Conservation (phyloP, 192 early-diverging fungal species). For the Coemansia javaensis region DNA sequence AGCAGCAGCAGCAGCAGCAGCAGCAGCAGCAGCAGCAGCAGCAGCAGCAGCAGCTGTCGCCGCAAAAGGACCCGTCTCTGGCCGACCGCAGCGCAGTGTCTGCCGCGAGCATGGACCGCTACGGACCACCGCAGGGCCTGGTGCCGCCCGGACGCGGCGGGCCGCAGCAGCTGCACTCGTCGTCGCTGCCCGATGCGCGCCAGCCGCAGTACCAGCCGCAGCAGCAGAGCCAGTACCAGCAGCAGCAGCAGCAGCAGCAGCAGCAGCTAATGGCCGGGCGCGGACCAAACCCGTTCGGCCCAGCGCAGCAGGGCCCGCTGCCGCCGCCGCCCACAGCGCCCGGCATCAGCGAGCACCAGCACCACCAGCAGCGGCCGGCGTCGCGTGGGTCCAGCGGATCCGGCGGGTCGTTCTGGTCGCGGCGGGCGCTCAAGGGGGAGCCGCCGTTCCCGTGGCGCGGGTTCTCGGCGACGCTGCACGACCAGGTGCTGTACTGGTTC, state of each 20-base stretch:
- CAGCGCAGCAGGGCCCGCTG: not conserved
- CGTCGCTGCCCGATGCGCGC: constrained; percentile 27
- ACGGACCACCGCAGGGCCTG: not conserved
- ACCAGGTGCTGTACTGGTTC: constrained; percentile 37
- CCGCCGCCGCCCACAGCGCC: not conserved
- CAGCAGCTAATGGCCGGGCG: no score
- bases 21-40: no score
- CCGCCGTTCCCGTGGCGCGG: constrained; percentile 47
- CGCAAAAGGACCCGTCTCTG: constrained; percentile 10
- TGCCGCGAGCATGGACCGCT: constrained; percentile 7
- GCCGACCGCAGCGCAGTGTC: not conserved
- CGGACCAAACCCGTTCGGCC: not conserved
- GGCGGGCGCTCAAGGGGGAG: constrained; percentile 18
- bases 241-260: not conserved
- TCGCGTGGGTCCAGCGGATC: not conserved
- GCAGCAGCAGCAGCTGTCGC: no score
- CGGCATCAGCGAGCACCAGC: no score
- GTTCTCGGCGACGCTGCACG: constrained; percentile 44
- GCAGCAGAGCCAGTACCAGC: not conserved
- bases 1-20: no score
- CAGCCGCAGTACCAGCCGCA: constrained; percentile 3
- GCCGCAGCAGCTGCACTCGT: constrained; percentile 8
- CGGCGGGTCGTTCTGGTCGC: constrained; percentile 40
- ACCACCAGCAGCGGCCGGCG: not conserved
- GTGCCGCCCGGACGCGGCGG: constrained; percentile 1